Evolutionary conservation across 2,329 filamentous ascomycete genomes (phyloP).

Genomic region (Diaporthe ampelina): DNA sequence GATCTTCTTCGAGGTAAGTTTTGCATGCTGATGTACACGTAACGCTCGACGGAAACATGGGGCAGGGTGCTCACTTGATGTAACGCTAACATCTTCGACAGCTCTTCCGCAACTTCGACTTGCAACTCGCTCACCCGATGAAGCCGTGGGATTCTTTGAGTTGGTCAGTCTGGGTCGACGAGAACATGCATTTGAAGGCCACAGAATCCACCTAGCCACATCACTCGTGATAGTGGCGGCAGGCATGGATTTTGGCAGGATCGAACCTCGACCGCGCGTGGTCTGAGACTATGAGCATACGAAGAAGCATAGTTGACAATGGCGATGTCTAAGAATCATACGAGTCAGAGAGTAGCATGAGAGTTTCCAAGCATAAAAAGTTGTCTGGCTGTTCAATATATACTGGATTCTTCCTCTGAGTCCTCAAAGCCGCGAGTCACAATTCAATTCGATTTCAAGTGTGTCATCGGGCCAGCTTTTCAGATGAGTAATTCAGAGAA

Average conservation of each 20-base stretch:
- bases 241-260: neutral
- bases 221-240: neutral
- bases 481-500: too few relatives aligned
- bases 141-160: conserved; percentile 18
- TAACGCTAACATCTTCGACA: neutral
- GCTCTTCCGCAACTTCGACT: conserved; percentile 36
- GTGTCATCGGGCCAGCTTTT: too few relatives aligned
- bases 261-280: neutral
- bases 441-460: too few relatives aligned
- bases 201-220: neutral
- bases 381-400: too few relatives aligned
- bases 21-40: conserved; percentile 13
- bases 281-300: neutral
- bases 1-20: conserved; percentile 54
- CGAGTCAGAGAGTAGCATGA: neutral
- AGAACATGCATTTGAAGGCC: conserved; percentile 3
- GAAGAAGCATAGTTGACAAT: neutral
- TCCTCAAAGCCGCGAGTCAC: too few relatives aligned
- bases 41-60: neutral
- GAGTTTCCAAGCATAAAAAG: neutral
- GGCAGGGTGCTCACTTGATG: conserved; percentile 10
- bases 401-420: too few relatives aligned
- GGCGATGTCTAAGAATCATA: neutral
- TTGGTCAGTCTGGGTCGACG: conserved; percentile 21
- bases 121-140: conserved; percentile 26